Evolutionary conservation across 1,284 basidiomycete genomes (phyloP).

Genomic region (Tranzscheliella williamsii): DNA sequence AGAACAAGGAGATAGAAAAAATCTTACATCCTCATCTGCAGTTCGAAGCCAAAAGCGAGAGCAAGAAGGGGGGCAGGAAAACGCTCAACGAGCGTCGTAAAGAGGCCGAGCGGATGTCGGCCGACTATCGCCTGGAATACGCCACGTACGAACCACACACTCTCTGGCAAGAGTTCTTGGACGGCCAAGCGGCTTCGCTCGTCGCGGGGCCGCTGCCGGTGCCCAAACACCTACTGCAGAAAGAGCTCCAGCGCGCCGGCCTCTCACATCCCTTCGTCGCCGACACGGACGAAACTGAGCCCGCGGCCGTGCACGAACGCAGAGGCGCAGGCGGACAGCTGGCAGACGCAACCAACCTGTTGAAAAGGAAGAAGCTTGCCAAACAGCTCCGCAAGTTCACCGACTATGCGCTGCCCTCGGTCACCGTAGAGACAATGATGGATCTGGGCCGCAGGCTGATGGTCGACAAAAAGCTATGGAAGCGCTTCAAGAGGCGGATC

Average conservation of each 20-base stretch:
- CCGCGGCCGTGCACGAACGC: background rate
- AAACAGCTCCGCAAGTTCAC: slow-evolving; percentile 67
- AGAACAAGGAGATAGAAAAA: slow-evolving; percentile 64
- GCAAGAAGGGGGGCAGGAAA: slow-evolving; percentile 6
- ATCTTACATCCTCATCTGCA: slow-evolving; percentile 8
- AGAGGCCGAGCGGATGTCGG: slow-evolving; percentile 16
- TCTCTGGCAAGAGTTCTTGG: slow-evolving; percentile 47
- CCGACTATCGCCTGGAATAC: slow-evolving; percentile 54
- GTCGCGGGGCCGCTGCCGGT: slow-evolving; percentile 58
- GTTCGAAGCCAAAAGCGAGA: background rate
- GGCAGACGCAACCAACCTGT: background rate
- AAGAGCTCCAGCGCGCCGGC: slow-evolving; percentile 63
- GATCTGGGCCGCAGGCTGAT: slow-evolving; percentile 71
- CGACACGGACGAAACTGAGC: background rate
- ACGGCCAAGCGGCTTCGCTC: background rate
- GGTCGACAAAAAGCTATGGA: slow-evolving; percentile 69
- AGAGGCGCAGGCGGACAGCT: background rate
- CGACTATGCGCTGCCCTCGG: slow-evolving; percentile 73
- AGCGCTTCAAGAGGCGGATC: slow-evolving; percentile 72
- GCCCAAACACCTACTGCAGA: slow-evolving; percentile 71
- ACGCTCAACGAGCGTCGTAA: slow-evolving; percentile 1
- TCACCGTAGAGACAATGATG: slow-evolving; percentile 78
- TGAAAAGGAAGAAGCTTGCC: slow-evolving; percentile 17
- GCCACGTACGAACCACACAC: slow-evolving; percentile 46
- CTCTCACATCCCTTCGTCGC: slow-evolving; percentile 53